Evolutionary conservation across 768 basidiomycete species (phyloP).

Genomic region (Rickenella mellea): DNA sequence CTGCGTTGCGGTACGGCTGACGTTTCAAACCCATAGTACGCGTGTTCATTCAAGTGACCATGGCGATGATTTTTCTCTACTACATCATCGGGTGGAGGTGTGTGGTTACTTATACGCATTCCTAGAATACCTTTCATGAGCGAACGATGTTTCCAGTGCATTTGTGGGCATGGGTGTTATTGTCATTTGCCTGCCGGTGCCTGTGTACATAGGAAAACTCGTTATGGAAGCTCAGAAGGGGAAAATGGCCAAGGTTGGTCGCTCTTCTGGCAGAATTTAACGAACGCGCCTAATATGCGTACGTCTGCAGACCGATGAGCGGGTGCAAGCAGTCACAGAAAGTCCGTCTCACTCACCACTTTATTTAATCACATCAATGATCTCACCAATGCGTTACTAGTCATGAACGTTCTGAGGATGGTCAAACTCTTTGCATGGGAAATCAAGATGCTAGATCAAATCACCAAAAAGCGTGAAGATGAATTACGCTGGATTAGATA

Average conservation of each 20-base stretch:
- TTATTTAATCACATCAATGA: neutral
- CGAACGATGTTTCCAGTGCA: constrained; percentile 16
- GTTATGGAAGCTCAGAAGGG: constrained; percentile 26
- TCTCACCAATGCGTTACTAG: constrained; percentile 12
- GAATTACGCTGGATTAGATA: constrained; percentile 50
- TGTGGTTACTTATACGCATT: constrained; percentile 2
- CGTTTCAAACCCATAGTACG: neutral
- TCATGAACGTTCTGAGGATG: constrained; percentile 31
- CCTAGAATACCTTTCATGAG: neutral
- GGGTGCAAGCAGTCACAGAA: constrained; percentile 37
- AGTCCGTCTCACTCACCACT: constrained; percentile 18
- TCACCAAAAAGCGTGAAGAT: constrained; percentile 48
- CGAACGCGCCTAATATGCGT: neutral
- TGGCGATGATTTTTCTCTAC: constrained; percentile 34
- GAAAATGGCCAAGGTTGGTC: constrained; percentile 29
- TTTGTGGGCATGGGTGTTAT: constrained; percentile 32
- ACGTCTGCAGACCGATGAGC: constrained; percentile 32
- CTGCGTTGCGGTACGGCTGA: neutral
- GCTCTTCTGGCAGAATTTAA: neutral
- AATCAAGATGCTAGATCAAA: constrained; percentile 35
- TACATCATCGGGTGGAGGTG: constrained; percentile 40
- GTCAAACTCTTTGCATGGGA: constrained; percentile 41
- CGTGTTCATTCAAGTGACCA: constrained; percentile 20
- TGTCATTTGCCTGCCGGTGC: constrained; percentile 30
- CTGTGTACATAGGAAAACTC: constrained; percentile 27